Conservation (phyloP, 768 basidiomycete genomes). For the Hericium coralloides region DNA sequence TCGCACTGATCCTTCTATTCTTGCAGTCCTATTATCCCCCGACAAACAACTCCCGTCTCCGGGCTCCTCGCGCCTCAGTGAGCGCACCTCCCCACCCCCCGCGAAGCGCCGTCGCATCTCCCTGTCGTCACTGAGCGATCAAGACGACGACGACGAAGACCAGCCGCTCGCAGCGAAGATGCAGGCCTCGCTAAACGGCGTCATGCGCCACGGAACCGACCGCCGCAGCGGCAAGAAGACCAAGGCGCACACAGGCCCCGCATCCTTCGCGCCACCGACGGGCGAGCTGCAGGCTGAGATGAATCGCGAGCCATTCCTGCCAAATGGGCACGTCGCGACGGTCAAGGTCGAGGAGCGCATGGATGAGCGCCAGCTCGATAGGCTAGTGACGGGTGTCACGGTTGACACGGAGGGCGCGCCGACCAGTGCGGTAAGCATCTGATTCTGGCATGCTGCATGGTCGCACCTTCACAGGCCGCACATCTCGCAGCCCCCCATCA, state of each 20-base stretch:
- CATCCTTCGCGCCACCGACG: slow-evolving; percentile 29
- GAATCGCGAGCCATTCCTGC: slow-evolving; percentile 32
- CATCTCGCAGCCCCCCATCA: slow-evolving; percentile 36
- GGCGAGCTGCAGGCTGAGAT: slow-evolving; percentile 30
- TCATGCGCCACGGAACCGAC: slow-evolving; percentile 26
- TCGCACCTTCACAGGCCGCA: slow-evolving; percentile 2
- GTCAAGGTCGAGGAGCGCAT: slow-evolving; percentile 74
- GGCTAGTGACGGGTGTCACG: slow-evolving; percentile 74
- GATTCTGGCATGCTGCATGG: background rate
- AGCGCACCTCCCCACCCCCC: slow-evolving; percentile 52
- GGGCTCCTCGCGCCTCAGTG: slow-evolving; percentile 33
- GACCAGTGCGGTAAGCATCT: slow-evolving; percentile 37
- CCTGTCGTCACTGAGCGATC: background rate
- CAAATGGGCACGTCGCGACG: slow-evolving; percentile 37
- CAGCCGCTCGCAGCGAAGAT: slow-evolving; percentile 27
- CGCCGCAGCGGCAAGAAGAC: slow-evolving; percentile 44
- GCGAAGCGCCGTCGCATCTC: slow-evolving; percentile 18
- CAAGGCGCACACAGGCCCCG: slow-evolving; percentile 50
- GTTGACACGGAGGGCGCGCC: slow-evolving; percentile 50
- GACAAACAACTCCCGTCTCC: slow-evolving; percentile 22
- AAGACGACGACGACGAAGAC: slow-evolving; percentile 8
- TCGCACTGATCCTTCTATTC: slow-evolving; percentile 9
- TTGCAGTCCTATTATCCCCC: slow-evolving; percentile 1
- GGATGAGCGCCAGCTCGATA: slow-evolving; percentile 67
- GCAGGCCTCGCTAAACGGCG: slow-evolving; percentile 7